A percentile compares a stretch with the other conserved stretches of the same genome.
phyloP scores from a whole-genome alignment of 257 asterid genomes.

The Nicotiana undulata region DNA sequence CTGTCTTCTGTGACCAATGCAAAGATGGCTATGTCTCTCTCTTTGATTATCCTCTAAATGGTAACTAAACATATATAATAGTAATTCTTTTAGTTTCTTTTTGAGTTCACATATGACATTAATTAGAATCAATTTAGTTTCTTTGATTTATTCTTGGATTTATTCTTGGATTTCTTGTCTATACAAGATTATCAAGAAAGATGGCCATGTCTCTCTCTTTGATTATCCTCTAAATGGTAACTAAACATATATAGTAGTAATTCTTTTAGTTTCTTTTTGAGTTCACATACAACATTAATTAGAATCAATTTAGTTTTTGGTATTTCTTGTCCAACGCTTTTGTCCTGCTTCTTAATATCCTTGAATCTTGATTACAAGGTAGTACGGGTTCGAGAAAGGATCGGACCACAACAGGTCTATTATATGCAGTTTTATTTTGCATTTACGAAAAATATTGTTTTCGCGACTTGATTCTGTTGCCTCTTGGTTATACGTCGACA shows the following conservation, averaged over 20 bases:
- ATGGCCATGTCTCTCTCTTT: conserved; percentile 66
- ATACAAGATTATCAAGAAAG: too few species aligned
- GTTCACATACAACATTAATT: not conserved
- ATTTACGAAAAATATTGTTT: not conserved
- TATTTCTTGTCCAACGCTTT: not conserved
- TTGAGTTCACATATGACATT: not conserved
- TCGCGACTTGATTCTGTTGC: not conserved
- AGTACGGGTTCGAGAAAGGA: not conserved
- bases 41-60: conserved; percentile 69
- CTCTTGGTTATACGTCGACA: not conserved
- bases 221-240: conserved; percentile 77
- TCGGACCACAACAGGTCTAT: not conserved
- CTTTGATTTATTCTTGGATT: too few species aligned
- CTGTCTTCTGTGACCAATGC: conserved; percentile 96
- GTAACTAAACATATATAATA: conserved; percentile 20
- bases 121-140: too few species aligned
- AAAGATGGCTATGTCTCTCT: conserved; percentile 74
- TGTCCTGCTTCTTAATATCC: not conserved
- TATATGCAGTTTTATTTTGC: not conserved
- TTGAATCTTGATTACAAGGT: not conserved
- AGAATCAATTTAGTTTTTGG: not conserved
- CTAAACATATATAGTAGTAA: not conserved
- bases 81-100: not conserved
- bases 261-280: not conserved
- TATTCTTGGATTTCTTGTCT: too few species aligned